These are phyloP conservation scores for Pulveroboletus sp. DNA, from an alignment of 1,284 basidiomycete species.

Conservation along the genomic window DNA sequence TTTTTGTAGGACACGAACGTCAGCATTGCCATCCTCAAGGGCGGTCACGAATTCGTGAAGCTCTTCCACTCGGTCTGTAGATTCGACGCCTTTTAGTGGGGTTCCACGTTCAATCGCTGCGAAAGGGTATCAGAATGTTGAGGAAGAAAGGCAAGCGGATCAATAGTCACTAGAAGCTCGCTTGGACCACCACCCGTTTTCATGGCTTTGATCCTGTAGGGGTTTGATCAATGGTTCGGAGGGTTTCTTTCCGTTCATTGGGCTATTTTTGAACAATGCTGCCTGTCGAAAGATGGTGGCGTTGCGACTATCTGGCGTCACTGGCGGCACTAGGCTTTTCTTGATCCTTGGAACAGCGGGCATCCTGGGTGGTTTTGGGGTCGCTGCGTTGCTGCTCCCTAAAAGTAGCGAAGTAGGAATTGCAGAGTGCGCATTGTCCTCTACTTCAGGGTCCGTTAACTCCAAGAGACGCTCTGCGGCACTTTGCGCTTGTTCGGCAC, in stretches of 20 bases:
- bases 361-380: constrained; percentile 39
- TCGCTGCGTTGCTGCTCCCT: constrained; percentile 42
- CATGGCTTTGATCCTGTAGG: constrained; percentile 58
- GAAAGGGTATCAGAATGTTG: constrained; percentile 16
- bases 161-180: constrained; percentile 54
- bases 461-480: constrained; percentile 81
- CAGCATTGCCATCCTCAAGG: constrained; percentile 54
- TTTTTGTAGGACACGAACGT: constrained; percentile 56
- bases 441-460: constrained; percentile 74
- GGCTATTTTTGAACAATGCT: constrained; percentile 77
- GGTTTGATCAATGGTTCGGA: constrained; percentile 61
- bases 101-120: constrained; percentile 54
- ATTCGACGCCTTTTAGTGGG: constrained; percentile 41
- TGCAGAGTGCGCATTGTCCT: constrained; percentile 49
- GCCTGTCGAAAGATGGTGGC: constrained; percentile 66
- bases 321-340: constrained; percentile 41
- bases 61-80: constrained; percentile 46
- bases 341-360: constrained; percentile 29
- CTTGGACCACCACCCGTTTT: constrained; percentile 79
- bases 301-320: constrained; percentile 64
- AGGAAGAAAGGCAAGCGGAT: constrained; percentile 6
- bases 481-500: constrained; percentile 86
- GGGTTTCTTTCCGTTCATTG: constrained; percentile 52
- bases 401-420: constrained; percentile 59
- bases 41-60: constrained; percentile 53